Evolutionary conservation across 306 rosid genomes (phyloP).

Genomic region (Pterocarpus macrocarpus): DNA sequence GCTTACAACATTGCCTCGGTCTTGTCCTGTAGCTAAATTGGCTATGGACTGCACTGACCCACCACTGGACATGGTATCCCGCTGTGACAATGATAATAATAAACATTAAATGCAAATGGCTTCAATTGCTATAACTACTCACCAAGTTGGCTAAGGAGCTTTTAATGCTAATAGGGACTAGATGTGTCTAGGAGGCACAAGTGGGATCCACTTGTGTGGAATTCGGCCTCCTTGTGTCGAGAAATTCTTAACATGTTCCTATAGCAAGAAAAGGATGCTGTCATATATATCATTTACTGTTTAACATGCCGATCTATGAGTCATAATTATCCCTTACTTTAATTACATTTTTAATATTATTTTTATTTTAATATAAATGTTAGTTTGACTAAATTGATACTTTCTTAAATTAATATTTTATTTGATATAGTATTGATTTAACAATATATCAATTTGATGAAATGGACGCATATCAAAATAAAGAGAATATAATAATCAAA

Average conservation of each 20-base stretch:
- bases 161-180: too few relatives aligned
- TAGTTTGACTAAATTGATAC: too few relatives aligned
- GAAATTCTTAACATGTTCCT: too few relatives aligned
- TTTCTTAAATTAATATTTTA: too few relatives aligned
- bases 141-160: background rate
- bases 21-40: constrained; percentile 90
- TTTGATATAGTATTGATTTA: too few relatives aligned
- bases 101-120: background rate
- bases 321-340: too few relatives aligned
- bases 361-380: too few relatives aligned
- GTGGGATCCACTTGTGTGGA: background rate
- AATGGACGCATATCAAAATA: background rate
- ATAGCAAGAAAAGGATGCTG: too few relatives aligned
- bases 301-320: too few relatives aligned
- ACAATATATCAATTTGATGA: too few relatives aligned
- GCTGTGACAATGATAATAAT: constrained; percentile 54
- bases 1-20: constrained; percentile 88
- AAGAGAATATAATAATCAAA: background rate
- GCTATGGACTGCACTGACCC: constrained; percentile 76
- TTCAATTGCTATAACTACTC: background rate
- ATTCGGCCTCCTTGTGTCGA: background rate
- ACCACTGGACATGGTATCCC: constrained; percentile 85
- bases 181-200: constrained; percentile 7
- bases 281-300: too few relatives aligned
- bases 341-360: too few relatives aligned